These are phyloP conservation scores for Cordyceps tenuipes DNA, from an alignment of 2,329 filamentous ascomycete genomes.

Conservation along the genomic window DNA sequence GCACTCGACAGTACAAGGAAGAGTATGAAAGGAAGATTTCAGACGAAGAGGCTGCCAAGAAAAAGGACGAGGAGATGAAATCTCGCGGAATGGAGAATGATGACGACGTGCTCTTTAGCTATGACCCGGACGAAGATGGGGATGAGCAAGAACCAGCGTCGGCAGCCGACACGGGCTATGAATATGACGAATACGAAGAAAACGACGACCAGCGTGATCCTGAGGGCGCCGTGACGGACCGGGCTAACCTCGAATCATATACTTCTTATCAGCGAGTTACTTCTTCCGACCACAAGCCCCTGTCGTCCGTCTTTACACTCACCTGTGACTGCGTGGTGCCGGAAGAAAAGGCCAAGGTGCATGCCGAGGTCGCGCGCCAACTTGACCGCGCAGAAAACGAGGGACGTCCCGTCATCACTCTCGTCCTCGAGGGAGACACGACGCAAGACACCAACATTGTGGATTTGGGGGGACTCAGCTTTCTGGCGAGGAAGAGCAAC, in stretches of 20 bases:
- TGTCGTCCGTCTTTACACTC: slow-evolving; percentile 74
- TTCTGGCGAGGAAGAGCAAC: slow-evolving; percentile 55
- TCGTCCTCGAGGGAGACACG: slow-evolving; percentile 60
- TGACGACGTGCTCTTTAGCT: slow-evolving; percentile 80
- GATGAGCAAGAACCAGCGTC: slow-evolving; percentile 18
- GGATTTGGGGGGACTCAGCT: slow-evolving; percentile 70
- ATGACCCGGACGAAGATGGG: slow-evolving; percentile 61
- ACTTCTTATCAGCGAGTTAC: slow-evolving; percentile 80
- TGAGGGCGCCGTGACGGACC: slow-evolving; percentile 49
- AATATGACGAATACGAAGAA: slow-evolving; percentile 52
- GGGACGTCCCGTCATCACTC: slow-evolving; percentile 68
- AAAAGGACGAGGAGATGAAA: slow-evolving; percentile 78
- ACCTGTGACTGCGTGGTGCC: slow-evolving; percentile 82
- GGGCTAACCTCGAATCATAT: slow-evolving; percentile 57
- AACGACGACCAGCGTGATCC: slow-evolving; percentile 40
- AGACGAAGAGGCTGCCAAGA: slow-evolving; percentile 59
- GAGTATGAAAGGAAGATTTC: slow-evolving; percentile 54
- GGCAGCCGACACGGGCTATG: slow-evolving; percentile 31
- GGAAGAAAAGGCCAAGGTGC: slow-evolving; percentile 72
- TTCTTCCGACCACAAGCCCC: slow-evolving; percentile 92
- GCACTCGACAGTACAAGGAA: slow-evolving; percentile 63
- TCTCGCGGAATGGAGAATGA: slow-evolving; percentile 71
- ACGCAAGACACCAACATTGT: slow-evolving; percentile 48
- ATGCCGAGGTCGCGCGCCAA: slow-evolving; percentile 79
- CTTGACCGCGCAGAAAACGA: slow-evolving; percentile 91